These are phyloP conservation scores for Cyclostephanos tholiformis DNA, from an alignment of 108 stramenopile species.

Conservation along the genomic window DNA sequence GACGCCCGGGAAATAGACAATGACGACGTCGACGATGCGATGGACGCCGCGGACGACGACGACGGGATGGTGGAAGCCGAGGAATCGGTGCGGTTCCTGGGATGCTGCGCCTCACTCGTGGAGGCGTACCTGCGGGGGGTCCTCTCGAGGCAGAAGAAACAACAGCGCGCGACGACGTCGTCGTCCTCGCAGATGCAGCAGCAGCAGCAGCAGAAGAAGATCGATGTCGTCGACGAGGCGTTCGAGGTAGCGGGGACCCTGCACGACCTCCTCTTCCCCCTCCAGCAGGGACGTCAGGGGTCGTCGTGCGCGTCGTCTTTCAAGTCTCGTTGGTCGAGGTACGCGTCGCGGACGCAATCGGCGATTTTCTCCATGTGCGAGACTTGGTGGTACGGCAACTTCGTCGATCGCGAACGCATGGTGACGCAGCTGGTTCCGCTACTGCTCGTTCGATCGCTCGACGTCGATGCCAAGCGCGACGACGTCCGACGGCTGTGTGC, in stretches of 20 bases:
- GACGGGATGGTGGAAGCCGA: slow-evolving; percentile 25
- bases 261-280: slow-evolving; percentile 68
- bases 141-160: neutral
- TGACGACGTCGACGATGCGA: slow-evolving; percentile 3
- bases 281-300: slow-evolving; percentile 53
- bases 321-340: slow-evolving; percentile 8
- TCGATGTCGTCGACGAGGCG: slow-evolving; percentile 59
- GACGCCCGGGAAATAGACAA: slow-evolving; percentile 7
- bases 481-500: slow-evolving; percentile 81
- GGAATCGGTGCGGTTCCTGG: slow-evolving; percentile 52
- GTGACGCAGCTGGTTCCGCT: slow-evolving; percentile 84
- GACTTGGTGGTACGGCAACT: slow-evolving; percentile 80
- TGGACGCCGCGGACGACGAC: neutral
- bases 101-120: slow-evolving; percentile 46
- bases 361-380: slow-evolving; percentile 83
- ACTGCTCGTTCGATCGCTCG: slow-evolving; percentile 54
- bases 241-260: slow-evolving; percentile 63
- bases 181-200: too few species aligned
- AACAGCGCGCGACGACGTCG: neutral
- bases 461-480: slow-evolving; percentile 52
- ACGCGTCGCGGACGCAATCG: slow-evolving; percentile 56
- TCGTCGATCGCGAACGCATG: slow-evolving; percentile 70
- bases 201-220: neutral
- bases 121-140: slow-evolving; percentile 55
- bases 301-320: neutral